phyloP scores from a whole-genome alignment of 257 asterid species.

The Primulina huaijiensis region DNA sequence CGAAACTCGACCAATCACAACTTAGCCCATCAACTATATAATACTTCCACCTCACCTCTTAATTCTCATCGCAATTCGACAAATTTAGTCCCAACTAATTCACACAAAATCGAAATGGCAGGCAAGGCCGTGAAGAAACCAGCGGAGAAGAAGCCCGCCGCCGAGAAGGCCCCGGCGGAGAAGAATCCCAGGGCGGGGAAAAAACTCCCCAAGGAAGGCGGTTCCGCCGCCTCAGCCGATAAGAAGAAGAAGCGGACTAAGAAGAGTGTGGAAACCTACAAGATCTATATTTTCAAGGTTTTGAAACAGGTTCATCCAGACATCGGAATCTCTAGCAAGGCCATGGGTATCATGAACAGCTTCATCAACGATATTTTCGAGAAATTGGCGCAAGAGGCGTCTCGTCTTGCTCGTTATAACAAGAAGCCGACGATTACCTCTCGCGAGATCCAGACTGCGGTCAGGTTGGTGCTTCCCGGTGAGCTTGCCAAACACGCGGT shows the following conservation, averaged over 20 bases:
- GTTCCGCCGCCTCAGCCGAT: constrained; percentile 41
- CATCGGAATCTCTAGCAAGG: constrained; percentile 74
- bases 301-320: constrained; percentile 73
- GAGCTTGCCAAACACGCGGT: constrained; percentile 73
- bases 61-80: neutral
- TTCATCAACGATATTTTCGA: constrained; percentile 70
- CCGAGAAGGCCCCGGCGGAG: constrained; percentile 61
- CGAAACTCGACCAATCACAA: neutral
- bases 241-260: constrained; percentile 58
- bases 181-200: constrained; percentile 70
- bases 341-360: constrained; percentile 82
- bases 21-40: constrained; percentile 27
- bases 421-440: constrained; percentile 79
- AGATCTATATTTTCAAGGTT: constrained; percentile 79
- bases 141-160: constrained; percentile 68
- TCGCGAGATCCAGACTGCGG: constrained; percentile 71
- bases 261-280: constrained; percentile 61
- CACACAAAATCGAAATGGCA: constrained; percentile 34
- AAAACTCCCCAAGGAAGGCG: constrained; percentile 61
- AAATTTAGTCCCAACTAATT: neutral
- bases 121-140: constrained; percentile 64
- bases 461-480: constrained; percentile 63
- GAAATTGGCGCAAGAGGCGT: constrained; percentile 59
- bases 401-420: constrained; percentile 55
- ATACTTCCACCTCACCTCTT: neutral